Evolutionary conservation across 768 basidiomycete genomes (phyloP), one percentile per base, ranked within the genome.

Genomic region (Leccinum uliginosum): DNA sequence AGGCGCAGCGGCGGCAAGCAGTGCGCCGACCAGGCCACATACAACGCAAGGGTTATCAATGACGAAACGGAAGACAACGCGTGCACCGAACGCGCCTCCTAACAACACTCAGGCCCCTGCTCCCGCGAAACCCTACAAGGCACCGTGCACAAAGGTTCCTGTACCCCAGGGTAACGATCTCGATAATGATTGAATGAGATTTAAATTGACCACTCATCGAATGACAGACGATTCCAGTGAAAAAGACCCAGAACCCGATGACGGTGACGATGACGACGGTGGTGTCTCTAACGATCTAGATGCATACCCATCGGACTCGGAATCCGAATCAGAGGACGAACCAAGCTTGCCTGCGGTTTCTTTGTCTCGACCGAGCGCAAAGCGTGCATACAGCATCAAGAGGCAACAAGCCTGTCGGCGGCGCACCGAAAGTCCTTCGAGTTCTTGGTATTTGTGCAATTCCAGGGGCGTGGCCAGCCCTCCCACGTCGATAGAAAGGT

Each of bases 401-500:
- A 27, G 57, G 59, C 14, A n/a, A 51, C 5, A 71, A 66, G 52
- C 23, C 47, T 34, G 51, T 51, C 17, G 48, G 54, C 12, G 34
- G 57, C 29, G 52, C 10, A 17, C 56, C 53, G 45, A 55, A 21
- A 29, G 43, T 38, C 19, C 40, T n/a, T n/a, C n/a, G n/a, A n/a
- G n/a, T 24, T 30, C 51, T 58, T 75, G 81, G 75, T 17, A 70
- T 67, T 55, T 87, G 85, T 60, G 75, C 78, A 60, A 77, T 85
- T 62, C 80, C 80, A 61, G 79, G 78, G n/a, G 54, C 86, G 85
- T 67, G 77, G 77, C 53, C 72, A 85, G 67, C 77, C 78, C 59
- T 80, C 79, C 59, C 79, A 84, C 63, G 74, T 82, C 61, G 80
- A 84, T 68, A 72, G 74, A 58, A 75, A 76, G 62, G 84, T 71